Evolutionary conservation across 2,329 filamentous ascomycete species (phyloP).

Genomic region (Pseudocercospora eumusae): DNA sequence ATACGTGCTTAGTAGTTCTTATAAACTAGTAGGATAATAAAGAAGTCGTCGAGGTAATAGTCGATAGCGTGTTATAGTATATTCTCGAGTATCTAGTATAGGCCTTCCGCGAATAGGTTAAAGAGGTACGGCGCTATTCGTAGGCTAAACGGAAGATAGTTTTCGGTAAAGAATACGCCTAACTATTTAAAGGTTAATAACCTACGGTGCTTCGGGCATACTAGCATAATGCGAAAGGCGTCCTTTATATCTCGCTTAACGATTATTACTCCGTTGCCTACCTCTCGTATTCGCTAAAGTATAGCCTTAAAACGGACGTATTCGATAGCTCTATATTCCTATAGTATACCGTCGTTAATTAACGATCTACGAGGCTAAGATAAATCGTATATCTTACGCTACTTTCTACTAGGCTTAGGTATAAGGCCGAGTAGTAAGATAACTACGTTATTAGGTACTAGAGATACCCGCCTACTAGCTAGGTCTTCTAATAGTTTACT

Average conservation of each 20-base stretch:
- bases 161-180: not conserved
- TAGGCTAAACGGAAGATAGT: not conserved
- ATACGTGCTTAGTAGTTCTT: not conserved
- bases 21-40: not conserved
- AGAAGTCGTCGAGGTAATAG: not conserved
- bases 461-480: not conserved
- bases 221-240: not conserved
- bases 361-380: not conserved
- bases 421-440: not conserved
- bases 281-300: not conserved
- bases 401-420: not conserved
- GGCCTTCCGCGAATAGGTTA: not conserved
- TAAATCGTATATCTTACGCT: not conserved
- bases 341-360: not conserved
- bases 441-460: not conserved
- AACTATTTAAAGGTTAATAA: not conserved
- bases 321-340: not conserved
- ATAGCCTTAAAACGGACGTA: not conserved
- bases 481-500: not conserved
- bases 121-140: not conserved
- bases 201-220: not conserved
- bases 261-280: not conserved
- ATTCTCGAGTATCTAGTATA: not conserved
- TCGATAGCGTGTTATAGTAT: not conserved
- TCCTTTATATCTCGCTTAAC: not conserved